phyloP scores from a whole-genome alignment of 331 rosid genomes.

The Quercus lobata region DNA sequence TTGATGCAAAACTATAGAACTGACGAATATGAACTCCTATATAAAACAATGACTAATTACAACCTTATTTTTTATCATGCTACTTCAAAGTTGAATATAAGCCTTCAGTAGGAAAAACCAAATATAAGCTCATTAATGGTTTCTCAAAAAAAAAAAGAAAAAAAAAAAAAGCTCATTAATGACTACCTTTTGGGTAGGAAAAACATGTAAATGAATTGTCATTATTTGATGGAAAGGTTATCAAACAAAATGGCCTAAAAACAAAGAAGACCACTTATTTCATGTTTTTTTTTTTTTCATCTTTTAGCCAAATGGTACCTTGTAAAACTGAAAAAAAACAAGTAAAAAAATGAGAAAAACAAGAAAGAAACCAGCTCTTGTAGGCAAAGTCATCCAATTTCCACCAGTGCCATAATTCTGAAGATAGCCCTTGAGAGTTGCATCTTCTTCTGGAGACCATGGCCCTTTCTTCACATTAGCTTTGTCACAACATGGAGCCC shows the following conservation, averaged over 20 bases:
- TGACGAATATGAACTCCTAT: background rate
- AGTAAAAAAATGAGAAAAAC: constrained; percentile 1
- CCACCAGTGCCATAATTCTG: constrained; percentile 70
- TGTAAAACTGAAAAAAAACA: background rate
- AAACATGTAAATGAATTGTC: background rate
- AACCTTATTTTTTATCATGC: background rate
- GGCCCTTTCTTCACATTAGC: constrained; percentile 81
- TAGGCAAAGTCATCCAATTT: constrained; percentile 83
- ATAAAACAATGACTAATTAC: background rate
- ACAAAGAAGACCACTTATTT: background rate
- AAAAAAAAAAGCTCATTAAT: background rate
- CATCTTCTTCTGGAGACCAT: constrained; percentile 96
- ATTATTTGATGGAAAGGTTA: background rate
- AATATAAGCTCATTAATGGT: background rate
- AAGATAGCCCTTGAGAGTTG: constrained; percentile 52
- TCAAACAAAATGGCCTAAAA: background rate
- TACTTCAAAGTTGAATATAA: background rate
- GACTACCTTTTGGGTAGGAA: background rate
- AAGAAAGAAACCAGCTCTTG: constrained; percentile 69
- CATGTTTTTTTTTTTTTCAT: background rate
- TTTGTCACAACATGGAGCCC: constrained; percentile 96
- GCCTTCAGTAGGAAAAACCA: background rate
- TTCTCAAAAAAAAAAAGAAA: too few species aligned
- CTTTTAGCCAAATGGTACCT: constrained; percentile 1
- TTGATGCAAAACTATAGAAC: background rate